These are phyloP conservation scores for Sinapis alba DNA, from an alignment of 441 rosid genomes.

Conservation along the genomic window DNA sequence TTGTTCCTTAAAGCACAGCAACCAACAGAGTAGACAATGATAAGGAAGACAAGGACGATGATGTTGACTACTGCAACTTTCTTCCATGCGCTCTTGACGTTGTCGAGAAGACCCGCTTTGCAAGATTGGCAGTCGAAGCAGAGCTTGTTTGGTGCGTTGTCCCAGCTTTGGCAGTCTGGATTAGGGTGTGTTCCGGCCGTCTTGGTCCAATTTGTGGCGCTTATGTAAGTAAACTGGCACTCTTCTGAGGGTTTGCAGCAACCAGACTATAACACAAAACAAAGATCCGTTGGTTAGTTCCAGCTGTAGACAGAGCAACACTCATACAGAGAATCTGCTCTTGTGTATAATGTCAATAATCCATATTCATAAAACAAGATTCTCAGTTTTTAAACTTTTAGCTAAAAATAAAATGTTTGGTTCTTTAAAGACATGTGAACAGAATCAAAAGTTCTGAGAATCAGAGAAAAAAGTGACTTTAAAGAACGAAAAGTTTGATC, in stretches of 20 bases:
- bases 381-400: no score
- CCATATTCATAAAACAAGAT: background rate
- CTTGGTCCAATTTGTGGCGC: constrained; percentile 59
- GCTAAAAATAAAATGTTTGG: background rate
- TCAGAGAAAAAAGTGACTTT: background rate
- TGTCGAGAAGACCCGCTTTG: constrained; percentile 89
- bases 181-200: constrained; percentile 21
- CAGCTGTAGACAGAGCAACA: background rate
- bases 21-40: constrained; percentile 76
- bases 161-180: constrained; percentile 66
- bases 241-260: constrained; percentile 87
- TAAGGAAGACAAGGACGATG: constrained; percentile 66
- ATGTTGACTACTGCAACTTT: constrained; percentile 80
- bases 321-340: background rate
- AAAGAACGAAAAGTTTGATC: constrained; percentile 4
- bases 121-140: constrained; percentile 85
- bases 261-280: constrained; percentile 64
- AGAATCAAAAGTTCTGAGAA: background rate
- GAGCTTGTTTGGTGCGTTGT: constrained; percentile 41
- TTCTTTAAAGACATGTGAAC: background rate
- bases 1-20: constrained; percentile 93
- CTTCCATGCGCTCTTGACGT: constrained; percentile 81
- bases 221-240: constrained; percentile 56
- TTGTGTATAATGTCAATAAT: background rate
- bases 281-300: background rate